Conservation (phyloP, 2,329 filamentous ascomycete species). For the Alternaria conjuncta region DNA sequence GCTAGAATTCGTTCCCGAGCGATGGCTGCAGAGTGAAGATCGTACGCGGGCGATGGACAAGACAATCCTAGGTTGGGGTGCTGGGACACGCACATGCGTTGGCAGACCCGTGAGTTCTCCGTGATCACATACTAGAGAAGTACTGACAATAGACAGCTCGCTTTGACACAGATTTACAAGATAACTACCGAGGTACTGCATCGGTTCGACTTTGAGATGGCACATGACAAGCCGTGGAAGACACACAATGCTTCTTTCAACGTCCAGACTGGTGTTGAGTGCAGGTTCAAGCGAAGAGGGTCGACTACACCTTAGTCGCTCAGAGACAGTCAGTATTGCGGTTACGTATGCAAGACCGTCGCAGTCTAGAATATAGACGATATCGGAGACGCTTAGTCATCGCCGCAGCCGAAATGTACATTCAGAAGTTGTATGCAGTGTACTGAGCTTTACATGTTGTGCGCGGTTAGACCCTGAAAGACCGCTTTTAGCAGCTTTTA, state of each 20-base stretch:
- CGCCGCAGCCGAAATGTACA: not conserved
- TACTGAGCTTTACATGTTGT: not conserved
- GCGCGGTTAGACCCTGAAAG: not conserved
- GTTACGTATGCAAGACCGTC: not conserved
- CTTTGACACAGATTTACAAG: constrained; percentile 31
- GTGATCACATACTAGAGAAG: not conserved
- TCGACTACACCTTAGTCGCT: not conserved
- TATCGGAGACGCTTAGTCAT: not conserved
- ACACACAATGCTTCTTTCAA: constrained; percentile 28
- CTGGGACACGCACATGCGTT: constrained; percentile 70
- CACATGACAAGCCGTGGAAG: constrained; percentile 29
- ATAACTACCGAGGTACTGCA: constrained; percentile 26
- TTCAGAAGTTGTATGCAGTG: not conserved
- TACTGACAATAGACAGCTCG: constrained; percentile 1
- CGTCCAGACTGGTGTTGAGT: constrained; percentile 23
- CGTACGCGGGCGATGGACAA: constrained; percentile 4
- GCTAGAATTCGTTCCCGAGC: constrained; percentile 2
- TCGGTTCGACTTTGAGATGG: constrained; percentile 23
- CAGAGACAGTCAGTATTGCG: not conserved
- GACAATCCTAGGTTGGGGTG: constrained; percentile 61
- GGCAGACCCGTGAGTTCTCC: constrained; percentile 58
- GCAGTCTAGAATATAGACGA: not conserved
- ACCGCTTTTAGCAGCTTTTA: not conserved
- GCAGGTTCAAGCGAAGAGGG: constrained; percentile 10
- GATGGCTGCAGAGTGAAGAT: constrained; percentile 7